Base-by-base conservation (phyloP, 208 protist genomes). In the Porcisia hertigi region DNA sequence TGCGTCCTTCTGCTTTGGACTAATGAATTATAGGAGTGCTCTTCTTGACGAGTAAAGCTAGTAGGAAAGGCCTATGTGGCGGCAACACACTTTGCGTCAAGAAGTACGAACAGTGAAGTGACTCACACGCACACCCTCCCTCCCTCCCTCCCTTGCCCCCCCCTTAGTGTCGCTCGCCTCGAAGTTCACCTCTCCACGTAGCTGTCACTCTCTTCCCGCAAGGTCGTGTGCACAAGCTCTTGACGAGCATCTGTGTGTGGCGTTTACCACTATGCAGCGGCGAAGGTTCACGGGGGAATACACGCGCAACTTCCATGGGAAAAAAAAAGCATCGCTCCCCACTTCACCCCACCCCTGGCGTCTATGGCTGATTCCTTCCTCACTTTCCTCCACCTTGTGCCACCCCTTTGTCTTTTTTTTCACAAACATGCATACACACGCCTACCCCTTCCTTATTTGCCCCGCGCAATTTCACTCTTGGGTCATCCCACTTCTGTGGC, bases 1-100 rank as follows among this genome's bases (percentile, higher is more conserved):
- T 5, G 84, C 87, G 0, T 83, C 81, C 55, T 75, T 90, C 69
- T 79, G 76, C 49, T 86, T 78, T 60, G 71, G 73, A 0, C 75
- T 82, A 1, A 66, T 88, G 45, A 80, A 82, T 59, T 85, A 82
- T 54, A 66, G 66, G n/a, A 77, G 72, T 52, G 78, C 78, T 6
- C 71, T 81, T n/a, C 9, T 81, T 16, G 71, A 77, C 52, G 63
- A 71, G 30, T 16, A 39, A 12, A 34, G 41, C 14, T 3, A 11
- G n/a, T 8, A 16, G 58, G 54, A 55, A 12, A 41, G 14, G 14
- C n/a, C 7, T 23, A 9, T 36, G 3, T 18, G 0, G 23, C 11
- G 30, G 23, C 7, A 52, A 43, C 43, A 34, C 39, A 25, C 16
- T 25, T 49, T 67, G 30, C 20, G 11, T 66, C 41, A 20, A 52